Evolutionary conservation across 2,329 filamentous ascomycete species (phyloP), one percentile per base, ranked within the genome.

Genomic region (Sarocladium strictum): DNA sequence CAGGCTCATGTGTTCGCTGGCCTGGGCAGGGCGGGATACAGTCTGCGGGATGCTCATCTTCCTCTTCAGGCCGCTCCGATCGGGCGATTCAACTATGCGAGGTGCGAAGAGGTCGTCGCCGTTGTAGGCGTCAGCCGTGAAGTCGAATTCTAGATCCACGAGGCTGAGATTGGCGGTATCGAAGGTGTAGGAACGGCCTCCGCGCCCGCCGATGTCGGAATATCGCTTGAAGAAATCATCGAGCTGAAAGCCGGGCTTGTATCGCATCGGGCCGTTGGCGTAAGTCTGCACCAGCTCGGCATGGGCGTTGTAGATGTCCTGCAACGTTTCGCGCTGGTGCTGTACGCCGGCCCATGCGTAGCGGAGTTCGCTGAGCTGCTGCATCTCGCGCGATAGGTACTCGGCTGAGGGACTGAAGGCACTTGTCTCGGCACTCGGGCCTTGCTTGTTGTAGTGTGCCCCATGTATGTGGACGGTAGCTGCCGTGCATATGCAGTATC

Each of bases 161-260:
- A 94, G 81, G 15, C 81, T 86, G 35, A 93, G 75, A 63, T 91
- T 88, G 1, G 87, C 84, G 1, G 87, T 83, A 62, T 94, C 89
- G 54, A 94, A 89, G 4, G 69, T 74, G 59, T 77, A 80, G 0
- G 78, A 75, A 55, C 83, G 77, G 1, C 84, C 86, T 0, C 83
- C 84, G 19, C 73, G 73, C 0, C 78, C 76, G 1, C 76, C 74
- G 43, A 84, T 75, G 56, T 78, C 80, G 0, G 73, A 70, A 57
- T 96, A 96, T 26, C 90, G 79, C 61, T 94, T 89, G 61, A 94
- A 92, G 68, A 95, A 95, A 64, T 94, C 89, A 59, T 94, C 90
- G 14, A 92, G 79, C 58, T 94, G 89, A 63, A 94, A 93, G 1
- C 89, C 87, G 0, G 89, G 86, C 0, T 85, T 85, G 60, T 90